Evolutionary conservation across 108 stramenopile genomes (phyloP).

Genomic region (Cyclotella atomus): DNA sequence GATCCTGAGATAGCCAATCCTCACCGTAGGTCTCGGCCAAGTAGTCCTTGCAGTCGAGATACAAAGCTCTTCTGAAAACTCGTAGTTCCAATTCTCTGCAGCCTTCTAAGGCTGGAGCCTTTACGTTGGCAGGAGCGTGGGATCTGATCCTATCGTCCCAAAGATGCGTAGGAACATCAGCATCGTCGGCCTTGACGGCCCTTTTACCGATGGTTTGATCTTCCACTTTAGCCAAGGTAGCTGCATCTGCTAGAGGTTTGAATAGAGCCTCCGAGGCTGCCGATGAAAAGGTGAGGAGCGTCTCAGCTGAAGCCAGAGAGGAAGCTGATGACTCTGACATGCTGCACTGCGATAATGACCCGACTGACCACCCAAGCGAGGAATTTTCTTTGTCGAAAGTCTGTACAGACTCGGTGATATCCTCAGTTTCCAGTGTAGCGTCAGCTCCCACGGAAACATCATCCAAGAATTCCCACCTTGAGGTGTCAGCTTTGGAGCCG

Average conservation of each 20-base stretch:
- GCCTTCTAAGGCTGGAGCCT: not conserved
- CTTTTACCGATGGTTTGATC: constrained; percentile 9
- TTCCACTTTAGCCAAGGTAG: not conserved
- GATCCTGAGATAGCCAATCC: not conserved
- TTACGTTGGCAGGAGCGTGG: not conserved
- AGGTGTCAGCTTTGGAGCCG: not conserved
- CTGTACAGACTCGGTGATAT: not conserved
- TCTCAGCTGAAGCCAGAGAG: not conserved
- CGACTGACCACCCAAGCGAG: not conserved
- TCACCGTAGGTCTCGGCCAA: not conserved
- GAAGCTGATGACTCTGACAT: not conserved
- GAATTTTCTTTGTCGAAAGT: not conserved
- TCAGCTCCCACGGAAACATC: not conserved
- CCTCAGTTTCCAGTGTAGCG: not conserved
- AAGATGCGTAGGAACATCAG: constrained; percentile 14
- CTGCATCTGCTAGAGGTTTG: not conserved
- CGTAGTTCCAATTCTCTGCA: not conserved
- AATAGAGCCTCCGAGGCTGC: not conserved
- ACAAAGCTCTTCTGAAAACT: not conserved
- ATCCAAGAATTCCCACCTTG: not conserved
- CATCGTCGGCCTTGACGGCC: constrained; percentile 36
- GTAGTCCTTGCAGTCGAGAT: not conserved
- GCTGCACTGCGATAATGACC: not conserved
- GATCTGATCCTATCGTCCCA: constrained; percentile 8
- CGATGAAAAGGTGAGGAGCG: not conserved